These are phyloP conservation scores for Taphrina communis DNA, from an alignment of 1,139 yeast species.

Conservation along the genomic window DNA sequence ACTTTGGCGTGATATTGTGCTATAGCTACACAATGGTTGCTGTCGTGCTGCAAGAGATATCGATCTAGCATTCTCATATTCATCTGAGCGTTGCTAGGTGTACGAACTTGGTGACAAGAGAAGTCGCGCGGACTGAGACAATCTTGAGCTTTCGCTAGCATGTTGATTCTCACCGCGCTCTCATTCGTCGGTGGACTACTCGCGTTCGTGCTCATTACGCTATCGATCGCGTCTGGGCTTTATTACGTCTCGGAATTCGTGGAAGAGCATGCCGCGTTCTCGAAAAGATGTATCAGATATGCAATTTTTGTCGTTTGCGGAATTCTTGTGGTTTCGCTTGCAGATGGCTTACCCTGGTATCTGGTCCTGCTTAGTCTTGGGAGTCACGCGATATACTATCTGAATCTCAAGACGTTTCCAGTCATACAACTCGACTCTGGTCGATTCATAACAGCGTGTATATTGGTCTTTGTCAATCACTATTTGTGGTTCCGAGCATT, in stretches of 20 bases:
- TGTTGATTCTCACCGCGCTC: constrained; percentile 33
- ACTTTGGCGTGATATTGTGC: too few relatives aligned
- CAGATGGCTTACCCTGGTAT: constrained; percentile 80
- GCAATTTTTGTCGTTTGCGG: constrained; percentile 66
- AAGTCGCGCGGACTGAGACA: too few relatives aligned
- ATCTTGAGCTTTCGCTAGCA: background rate
- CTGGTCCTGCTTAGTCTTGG: constrained; percentile 68
- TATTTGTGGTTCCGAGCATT: constrained; percentile 86
- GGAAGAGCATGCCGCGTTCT: constrained; percentile 88
- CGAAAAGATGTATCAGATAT: constrained; percentile 69
- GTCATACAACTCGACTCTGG: constrained; percentile 76
- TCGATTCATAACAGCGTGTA: constrained; percentile 71
- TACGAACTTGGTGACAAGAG: too few relatives aligned
- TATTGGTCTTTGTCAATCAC: constrained; percentile 78
- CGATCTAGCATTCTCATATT: too few relatives aligned
- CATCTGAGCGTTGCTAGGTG: too few relatives aligned
- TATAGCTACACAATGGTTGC: too few relatives aligned
- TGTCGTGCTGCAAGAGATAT: too few relatives aligned
- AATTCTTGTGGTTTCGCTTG: constrained; percentile 62
- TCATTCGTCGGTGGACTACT: constrained; percentile 63
- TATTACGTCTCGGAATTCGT: constrained; percentile 90
- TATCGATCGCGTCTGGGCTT: constrained; percentile 83
- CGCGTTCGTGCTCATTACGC: constrained; percentile 75
- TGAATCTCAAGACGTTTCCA: constrained; percentile 81
- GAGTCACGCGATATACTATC: constrained; percentile 74